Evolutionary conservation across 108 stramenopile species (phyloP), one percentile per base, ranked within the genome.

Genomic region (Craspedostauros australis): DNA sequence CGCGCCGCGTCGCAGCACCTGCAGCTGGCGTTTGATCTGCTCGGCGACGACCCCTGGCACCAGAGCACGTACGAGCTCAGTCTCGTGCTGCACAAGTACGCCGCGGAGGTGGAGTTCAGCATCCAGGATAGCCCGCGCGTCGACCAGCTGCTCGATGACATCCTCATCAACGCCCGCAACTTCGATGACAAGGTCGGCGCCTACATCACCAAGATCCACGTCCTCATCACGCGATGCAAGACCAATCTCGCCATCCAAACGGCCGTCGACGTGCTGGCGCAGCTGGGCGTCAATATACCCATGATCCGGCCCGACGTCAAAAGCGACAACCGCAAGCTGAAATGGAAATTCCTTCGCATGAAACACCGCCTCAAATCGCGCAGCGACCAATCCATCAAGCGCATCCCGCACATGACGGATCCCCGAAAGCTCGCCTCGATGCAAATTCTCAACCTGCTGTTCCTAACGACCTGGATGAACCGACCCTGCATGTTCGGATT

Each of bases 41-140:
- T 82, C n/a, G 47, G 52, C 4, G 39, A 56, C 15, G 68, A 64
- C 15, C 50, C 53, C 32, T 88, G 86, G 86, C 31, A 51, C 30
- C 72, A 70, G n/a, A 36, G 62, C 15, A 54, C 42, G 19, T 88
- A 83, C 44, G 68, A 70, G 44, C 60, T 88, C 7, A 72, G 64
- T 6, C 45, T 88, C n/a, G 54, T 47, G 18, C 40, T 88, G 14
- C 62, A 72, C 49, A 73, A 70, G 51, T 66, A 71, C 11, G 62
- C 66, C 6, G 78, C 78, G 9, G 72, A 79, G 50, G 45, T 63
- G 9, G 46, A 61, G 15, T 61, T 66, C 31, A 38, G 45, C n/a
- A 36, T 22, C n/a, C 70, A 65, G 2, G 38, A 72, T 37, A 72
- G 60, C 46, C 61, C 63, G 1, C n/a, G 49, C 2, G 50, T 56